Evolutionary conservation across 192 early-diverging fungal genomes (phyloP).

Genomic region (Jimgerdemannia lactiflua): DNA sequence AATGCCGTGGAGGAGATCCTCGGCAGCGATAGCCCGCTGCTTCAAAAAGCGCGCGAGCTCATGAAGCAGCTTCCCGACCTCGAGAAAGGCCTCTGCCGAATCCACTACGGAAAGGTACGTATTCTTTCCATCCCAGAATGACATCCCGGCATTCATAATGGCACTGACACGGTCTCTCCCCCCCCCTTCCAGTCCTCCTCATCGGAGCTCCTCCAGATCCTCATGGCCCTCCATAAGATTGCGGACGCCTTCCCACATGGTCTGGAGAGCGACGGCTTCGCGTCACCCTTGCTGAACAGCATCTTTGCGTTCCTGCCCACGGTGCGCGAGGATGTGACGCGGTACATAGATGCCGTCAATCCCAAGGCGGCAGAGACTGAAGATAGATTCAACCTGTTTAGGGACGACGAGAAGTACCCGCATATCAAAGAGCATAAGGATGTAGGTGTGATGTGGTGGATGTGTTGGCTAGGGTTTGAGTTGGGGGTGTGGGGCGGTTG

Average conservation of each 20-base stretch:
- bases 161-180: no score
- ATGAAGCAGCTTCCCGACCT: slow-evolving; percentile 59
- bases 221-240: slow-evolving; percentile 45
- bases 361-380: slow-evolving; percentile 39
- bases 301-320: slow-evolving; percentile 37
- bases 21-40: slow-evolving; percentile 20
- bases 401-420: slow-evolving; percentile 45
- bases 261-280: slow-evolving; percentile 8
- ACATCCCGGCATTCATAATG: no score
- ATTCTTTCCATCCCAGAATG: background rate
- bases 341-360: slow-evolving; percentile 42
- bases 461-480: slow-evolving; percentile 1
- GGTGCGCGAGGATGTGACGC: slow-evolving; percentile 27
- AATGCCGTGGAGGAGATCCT: slow-evolving; percentile 62
- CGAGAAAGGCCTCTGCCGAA: slow-evolving; percentile 62
- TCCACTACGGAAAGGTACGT: slow-evolving; percentile 57
- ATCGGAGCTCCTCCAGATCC: slow-evolving; percentile 50
- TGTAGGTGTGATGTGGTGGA: slow-evolving; percentile 15
- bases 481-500: background rate
- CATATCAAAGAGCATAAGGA: slow-evolving; percentile 41
- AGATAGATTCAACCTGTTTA: slow-evolving; percentile 58
- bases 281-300: slow-evolving; percentile 25
- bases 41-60: slow-evolving; percentile 27
- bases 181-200: slow-evolving; percentile 56
- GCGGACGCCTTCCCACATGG: slow-evolving; percentile 20